These are phyloP conservation scores for Penicillium janthinellum DNA, from an alignment of 2,329 filamentous ascomycete species.

Conservation along the genomic window DNA sequence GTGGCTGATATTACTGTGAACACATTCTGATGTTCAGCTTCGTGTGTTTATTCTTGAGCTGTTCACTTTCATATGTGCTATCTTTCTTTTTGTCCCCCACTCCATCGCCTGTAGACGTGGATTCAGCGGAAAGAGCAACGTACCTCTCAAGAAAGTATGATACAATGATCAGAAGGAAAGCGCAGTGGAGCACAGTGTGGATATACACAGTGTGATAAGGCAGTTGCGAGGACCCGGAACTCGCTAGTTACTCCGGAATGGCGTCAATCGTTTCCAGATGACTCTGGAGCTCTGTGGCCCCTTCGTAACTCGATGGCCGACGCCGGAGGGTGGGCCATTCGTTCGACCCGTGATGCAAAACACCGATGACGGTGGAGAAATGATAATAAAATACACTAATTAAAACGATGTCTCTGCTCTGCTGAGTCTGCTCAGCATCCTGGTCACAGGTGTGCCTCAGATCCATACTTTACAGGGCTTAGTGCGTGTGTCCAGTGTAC, in stretches of 20 bases:
- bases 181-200: neutral
- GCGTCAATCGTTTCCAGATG: neutral
- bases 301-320: neutral
- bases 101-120: neutral
- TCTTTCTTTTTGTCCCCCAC: neutral
- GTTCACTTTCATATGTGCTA: neutral
- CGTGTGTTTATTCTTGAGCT: neutral
- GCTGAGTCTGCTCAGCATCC: no score
- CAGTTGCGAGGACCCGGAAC: neutral
- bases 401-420: neutral
- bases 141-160: neutral
- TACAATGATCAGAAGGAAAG: neutral
- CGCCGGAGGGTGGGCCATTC: constrained; percentile 4
- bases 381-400: neutral
- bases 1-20: neutral
- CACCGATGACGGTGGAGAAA: constrained; percentile 5
- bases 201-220: no score
- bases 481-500: neutral
- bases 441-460: neutral
- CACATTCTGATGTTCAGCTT: neutral
- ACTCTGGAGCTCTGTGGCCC: neutral
- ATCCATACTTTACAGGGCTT: constrained; percentile 20
- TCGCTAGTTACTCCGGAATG: neutral
- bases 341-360: constrained; percentile 18
- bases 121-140: neutral